Evolutionary conservation across 2,329 filamentous ascomycete species (phyloP), one percentile per base, ranked within the genome.

Genomic region (Aspergillus arachidicola): DNA sequence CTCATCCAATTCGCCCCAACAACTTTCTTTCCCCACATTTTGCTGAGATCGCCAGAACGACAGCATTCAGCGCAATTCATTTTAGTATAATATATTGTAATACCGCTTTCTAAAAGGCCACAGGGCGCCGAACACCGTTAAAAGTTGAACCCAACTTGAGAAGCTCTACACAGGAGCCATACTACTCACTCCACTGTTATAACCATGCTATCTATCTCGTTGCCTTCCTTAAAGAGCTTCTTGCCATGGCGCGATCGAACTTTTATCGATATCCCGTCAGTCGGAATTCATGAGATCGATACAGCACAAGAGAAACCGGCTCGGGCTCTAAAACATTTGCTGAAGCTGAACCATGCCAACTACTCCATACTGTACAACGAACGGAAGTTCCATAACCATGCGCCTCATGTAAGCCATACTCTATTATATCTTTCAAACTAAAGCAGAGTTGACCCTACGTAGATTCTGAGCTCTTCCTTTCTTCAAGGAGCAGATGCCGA

Each of bases 331-430:
- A 97, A 96, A 81, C 93, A 98, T 79, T 83, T 99, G 16, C 78
- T 99, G 64, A 92, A 91, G 77, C 90, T 94, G 58, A 98, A 98
- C 76, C 95, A 99, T 80, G 89, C 90, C 69, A 97, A 95, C 75
- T 87, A 96, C 78, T 88, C 93, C 36, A 89, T 98, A 68, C 80
- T 97, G 60, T 95, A 91, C 76, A 88, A 94, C 75, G 76, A 91
- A 59, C 81, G 91, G 5, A 82, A 86, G 65, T 95, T 89, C 71
- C 88, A 95, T 80, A 98, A 98, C 73, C 91, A 96, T 79, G 83
- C 90, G 70, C 85, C 92, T 45, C 93, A 97, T 79, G 85, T 88
- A 78, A 64, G 83, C 72, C 14, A 19, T 14, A 21, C 0, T 21
- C 11, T 19, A n/a, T 32, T n/a, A 2, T 14, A 16, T 19, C 16